Conservation (phyloP, 345 rosid genomes). For the Tarenaya hassleriana region DNA sequence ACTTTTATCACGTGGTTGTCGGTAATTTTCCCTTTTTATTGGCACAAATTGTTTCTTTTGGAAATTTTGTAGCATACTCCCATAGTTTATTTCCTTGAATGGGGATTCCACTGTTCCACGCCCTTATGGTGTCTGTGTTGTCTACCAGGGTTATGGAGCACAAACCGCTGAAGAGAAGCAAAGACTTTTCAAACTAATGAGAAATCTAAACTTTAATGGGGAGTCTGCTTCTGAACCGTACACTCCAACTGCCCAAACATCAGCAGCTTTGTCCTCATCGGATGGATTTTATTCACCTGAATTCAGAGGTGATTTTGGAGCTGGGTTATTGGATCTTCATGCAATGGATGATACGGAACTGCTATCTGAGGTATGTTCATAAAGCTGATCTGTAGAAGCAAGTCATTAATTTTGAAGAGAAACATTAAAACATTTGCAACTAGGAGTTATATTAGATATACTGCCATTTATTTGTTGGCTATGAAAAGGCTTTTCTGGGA, state of each 20-base stretch:
- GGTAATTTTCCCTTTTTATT: conserved; percentile 5
- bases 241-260: conserved; percentile 57
- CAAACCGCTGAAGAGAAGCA: conserved; percentile 98
- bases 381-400: neutral
- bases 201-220: conserved; percentile 89
- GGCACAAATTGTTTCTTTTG: neutral
- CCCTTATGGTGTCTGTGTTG: conserved; percentile 17
- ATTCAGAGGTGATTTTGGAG: conserved; percentile 97
- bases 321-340: conserved; percentile 97
- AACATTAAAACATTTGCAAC: no score
- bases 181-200: conserved; percentile 84
- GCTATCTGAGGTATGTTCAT: conserved; percentile 66
- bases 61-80: conserved; percentile 1
- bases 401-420: no score
- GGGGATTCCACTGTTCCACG: conserved; percentile 10
- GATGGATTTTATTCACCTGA: conserved; percentile 86
- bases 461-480: conserved; percentile 16
- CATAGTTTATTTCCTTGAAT: neutral
- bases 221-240: conserved; percentile 76
- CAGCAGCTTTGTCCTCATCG: conserved; percentile 48
- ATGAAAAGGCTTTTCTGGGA: no score
- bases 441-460: neutral
- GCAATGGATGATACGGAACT: conserved; percentile 99
- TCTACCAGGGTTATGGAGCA: conserved; percentile 78
- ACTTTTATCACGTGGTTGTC: neutral